Evolutionary conservation across 306 rosid genomes (phyloP), one percentile per base, ranked within the genome.

Genomic region (Cyamopsis tetragonoloba): DNA sequence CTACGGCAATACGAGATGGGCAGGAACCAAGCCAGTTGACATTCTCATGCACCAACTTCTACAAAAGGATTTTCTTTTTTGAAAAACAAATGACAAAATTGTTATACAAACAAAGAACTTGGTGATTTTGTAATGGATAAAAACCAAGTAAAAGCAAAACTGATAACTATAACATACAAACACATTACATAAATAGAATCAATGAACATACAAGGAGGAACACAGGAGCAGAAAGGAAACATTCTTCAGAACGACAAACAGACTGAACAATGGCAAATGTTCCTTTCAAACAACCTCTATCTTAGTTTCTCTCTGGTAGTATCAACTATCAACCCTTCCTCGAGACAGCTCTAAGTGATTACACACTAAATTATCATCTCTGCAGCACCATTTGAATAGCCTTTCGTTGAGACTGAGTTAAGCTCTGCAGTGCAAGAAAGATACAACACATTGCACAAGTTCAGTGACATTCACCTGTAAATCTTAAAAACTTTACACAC

Each of bases 341-440:
- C 50, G 41, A 23, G 50, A 47, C 44, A 3, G 66, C 22, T 3
- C 7, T 55, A 19, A 5, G 18, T 28, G 28, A 46, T 62, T 18
- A 30, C n/a, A 23, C 38, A 41, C 38, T 24, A 32, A 17, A 70
- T 49, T 11, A 14, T 87, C 81, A 81, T 55, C 63, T 76, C 68
- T 67, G 77, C 62, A 86, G 74, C 9, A 83, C 73, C 82, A 57
- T 75, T 73, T 80, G 86, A 70, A 89, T 83, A 44, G 89, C 93
- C 48, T 64, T 83, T 71, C 70, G 76, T 76, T 92, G 96, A 72
- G 82, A 61, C 31, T 72, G 84, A 41, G 96, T 81, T 74, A 87
- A 72, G 78, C 74, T 83, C 98, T 92, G 96, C 79, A 73, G 62
- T 64, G 70, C 60, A 49, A 77, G 23, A 17, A 49, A 77, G 23